Percentiles rank a stretch among this genome's conserved stretches.
Conservation (phyloP, 2,329 filamentous ascomycete species). For the Epichloe coenophiala region DNA sequence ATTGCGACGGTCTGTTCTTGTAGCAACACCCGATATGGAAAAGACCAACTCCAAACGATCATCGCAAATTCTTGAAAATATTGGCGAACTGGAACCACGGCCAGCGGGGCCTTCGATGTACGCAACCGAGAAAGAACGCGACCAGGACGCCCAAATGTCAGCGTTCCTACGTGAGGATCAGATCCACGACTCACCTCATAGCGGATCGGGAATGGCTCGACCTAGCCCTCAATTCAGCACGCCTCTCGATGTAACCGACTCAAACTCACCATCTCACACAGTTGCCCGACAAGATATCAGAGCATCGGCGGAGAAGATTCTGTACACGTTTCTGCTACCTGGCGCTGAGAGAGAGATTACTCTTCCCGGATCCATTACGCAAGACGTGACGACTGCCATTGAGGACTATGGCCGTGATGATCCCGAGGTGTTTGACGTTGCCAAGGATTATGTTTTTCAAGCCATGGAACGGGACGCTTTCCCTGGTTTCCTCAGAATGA, state of each 20-base stretch:
- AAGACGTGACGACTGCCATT: constrained; percentile 74
- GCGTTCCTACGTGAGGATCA: constrained; percentile 66
- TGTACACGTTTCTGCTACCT: constrained; percentile 93
- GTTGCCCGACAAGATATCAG: constrained; percentile 84
- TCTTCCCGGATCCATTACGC: constrained; percentile 73
- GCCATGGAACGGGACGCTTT: constrained; percentile 99
- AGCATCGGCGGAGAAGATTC: constrained; percentile 89
- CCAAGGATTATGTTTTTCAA: constrained; percentile 98
- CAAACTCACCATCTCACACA: constrained; percentile 69
- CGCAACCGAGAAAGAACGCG: constrained; percentile 56
- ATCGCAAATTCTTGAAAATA: constrained; percentile 60
- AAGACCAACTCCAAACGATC: constrained; percentile 71
- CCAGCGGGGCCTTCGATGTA: constrained; percentile 49
- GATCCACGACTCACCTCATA: constrained; percentile 42
- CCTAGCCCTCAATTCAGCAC: constrained; percentile 46
- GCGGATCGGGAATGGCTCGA: constrained; percentile 30
- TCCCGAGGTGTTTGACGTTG: constrained; percentile 90
- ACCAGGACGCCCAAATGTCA: constrained; percentile 80
- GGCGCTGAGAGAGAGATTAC: constrained; percentile 96
- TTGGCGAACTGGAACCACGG: constrained; percentile 52
- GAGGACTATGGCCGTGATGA: constrained; percentile 88
- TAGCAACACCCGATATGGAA: constrained; percentile 84
- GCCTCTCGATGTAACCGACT: constrained; percentile 53
- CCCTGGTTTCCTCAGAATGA: constrained; percentile 86
- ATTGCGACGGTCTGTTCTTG: constrained; percentile 79